Evolutionary conservation across 108 stramenopile species (phyloP).

Genomic region (Stephanodiscus triporus): DNA sequence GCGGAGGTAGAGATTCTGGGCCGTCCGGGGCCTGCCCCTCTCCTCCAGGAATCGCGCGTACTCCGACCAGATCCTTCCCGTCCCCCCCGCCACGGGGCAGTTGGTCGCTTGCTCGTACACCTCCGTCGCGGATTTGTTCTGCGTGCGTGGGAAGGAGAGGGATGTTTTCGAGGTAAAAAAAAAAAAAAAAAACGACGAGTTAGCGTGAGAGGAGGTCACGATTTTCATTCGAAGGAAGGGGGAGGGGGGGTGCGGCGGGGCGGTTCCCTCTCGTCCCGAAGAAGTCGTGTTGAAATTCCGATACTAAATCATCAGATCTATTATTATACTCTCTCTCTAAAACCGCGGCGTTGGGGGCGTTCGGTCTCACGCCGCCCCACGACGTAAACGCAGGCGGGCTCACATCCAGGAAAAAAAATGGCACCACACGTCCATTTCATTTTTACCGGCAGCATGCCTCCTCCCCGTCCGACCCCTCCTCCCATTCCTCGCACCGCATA

Average conservation of each 20-base stretch:
- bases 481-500: no score
- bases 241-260: background rate
- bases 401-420: no score
- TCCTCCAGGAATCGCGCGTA: constrained; percentile 83
- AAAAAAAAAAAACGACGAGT: constrained; percentile 9
- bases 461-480: no score
- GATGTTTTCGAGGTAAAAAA: constrained; percentile 1
- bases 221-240: background rate
- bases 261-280: background rate
- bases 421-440: no score
- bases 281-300: background rate
- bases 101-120: constrained; percentile 80
- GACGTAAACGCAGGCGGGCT: no score
- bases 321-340: constrained; percentile 30
- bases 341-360: background rate
- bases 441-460: no score
- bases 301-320: constrained; percentile 21
- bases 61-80: constrained; percentile 78
- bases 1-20: constrained; percentile 79
- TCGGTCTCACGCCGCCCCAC: no score
- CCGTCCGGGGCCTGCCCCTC: constrained; percentile 62
- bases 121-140: constrained; percentile 83
- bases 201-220: background rate
- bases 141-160: constrained; percentile 9
- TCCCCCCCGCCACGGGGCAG: constrained; percentile 65